Evolutionary conservation across 352 stramenopile species (phyloP).

Genomic region (Detonula confervacea): DNA sequence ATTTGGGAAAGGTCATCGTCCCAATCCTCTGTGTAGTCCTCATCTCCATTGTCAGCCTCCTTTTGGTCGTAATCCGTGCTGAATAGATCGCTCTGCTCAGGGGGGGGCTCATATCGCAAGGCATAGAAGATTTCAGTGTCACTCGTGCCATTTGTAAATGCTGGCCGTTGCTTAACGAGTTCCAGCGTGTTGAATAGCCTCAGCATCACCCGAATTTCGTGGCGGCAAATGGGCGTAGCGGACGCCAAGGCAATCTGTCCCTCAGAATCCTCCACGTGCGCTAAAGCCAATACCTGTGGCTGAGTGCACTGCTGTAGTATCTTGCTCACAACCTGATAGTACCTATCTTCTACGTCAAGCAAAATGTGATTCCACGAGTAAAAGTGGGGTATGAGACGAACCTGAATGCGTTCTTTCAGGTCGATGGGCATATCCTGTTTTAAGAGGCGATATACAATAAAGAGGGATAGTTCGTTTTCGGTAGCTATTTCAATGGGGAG

Average conservation of each 20-base stretch:
- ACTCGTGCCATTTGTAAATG: conserved; percentile 76
- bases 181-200: conserved; percentile 85
- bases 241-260: conserved; percentile 81
- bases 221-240: conserved; percentile 83
- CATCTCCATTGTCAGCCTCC: conserved; percentile 41
- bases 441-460: conserved; percentile 82
- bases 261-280: conserved; percentile 76
- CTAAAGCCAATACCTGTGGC: conserved; percentile 81
- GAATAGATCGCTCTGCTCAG: conserved; percentile 66
- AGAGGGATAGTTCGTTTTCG: conserved; percentile 75
- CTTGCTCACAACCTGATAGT: conserved; percentile 83
- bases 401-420: conserved; percentile 78
- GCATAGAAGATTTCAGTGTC: conserved; percentile 87
- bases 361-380: conserved; percentile 87
- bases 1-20: conserved; percentile 61
- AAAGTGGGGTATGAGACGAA: conserved; percentile 73
- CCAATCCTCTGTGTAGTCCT: conserved; percentile 27
- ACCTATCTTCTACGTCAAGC: conserved; percentile 78
- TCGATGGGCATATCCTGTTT: conserved; percentile 85
- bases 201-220: conserved; percentile 85
- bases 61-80: conserved; percentile 74
- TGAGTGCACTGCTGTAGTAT: conserved; percentile 81
- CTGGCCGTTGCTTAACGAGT: conserved; percentile 79
- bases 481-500: conserved; percentile 85
- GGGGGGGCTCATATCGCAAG: conserved; percentile 72